These are phyloP conservation scores for Globisporangium recalcitrans DNA, from an alignment of 352 stramenopile genomes.

Conservation along the genomic window DNA sequence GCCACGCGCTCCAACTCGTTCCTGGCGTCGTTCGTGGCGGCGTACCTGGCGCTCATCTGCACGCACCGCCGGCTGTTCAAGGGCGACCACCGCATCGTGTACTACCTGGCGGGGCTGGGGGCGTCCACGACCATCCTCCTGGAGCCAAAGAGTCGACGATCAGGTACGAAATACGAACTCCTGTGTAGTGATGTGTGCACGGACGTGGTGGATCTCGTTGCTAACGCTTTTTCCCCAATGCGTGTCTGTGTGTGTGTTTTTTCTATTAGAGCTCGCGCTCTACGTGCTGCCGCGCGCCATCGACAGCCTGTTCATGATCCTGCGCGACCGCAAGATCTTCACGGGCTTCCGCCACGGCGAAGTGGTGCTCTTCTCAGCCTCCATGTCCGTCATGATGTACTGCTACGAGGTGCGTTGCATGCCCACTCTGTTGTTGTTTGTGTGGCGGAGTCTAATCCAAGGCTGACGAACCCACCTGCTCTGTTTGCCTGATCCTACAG, in stretches of 20 bases:
- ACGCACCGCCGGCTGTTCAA: constrained; percentile 42
- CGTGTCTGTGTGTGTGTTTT: too few species aligned
- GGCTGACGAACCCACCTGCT: constrained; percentile 7
- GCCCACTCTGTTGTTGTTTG: background rate
- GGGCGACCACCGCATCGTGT: constrained; percentile 68
- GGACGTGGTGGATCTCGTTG: too few species aligned
- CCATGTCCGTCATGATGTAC: constrained; percentile 82
- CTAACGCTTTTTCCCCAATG: too few species aligned
- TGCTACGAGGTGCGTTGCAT: constrained; percentile 63
- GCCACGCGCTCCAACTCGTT: constrained; percentile 77
- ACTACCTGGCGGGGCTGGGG: constrained; percentile 65
- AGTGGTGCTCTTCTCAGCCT: constrained; percentile 67
- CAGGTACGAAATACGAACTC: constrained; percentile 15
- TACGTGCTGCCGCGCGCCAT: constrained; percentile 74
- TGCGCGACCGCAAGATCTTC: constrained; percentile 64
- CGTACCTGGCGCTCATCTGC: constrained; percentile 69
- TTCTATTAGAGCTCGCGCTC: constrained; percentile 46
- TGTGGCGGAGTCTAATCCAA: background rate
- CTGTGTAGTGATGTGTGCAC: too few species aligned
- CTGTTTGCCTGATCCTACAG: constrained; percentile 15
- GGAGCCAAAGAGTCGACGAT: constrained; percentile 74
- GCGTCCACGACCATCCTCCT: constrained; percentile 71
- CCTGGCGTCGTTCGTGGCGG: constrained; percentile 60
- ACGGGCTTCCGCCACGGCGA: constrained; percentile 65
- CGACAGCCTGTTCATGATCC: constrained; percentile 73